Conservation (phyloP, 2,329 filamentous ascomycete genomes). For the Trichoderma pleuroti region DNA sequence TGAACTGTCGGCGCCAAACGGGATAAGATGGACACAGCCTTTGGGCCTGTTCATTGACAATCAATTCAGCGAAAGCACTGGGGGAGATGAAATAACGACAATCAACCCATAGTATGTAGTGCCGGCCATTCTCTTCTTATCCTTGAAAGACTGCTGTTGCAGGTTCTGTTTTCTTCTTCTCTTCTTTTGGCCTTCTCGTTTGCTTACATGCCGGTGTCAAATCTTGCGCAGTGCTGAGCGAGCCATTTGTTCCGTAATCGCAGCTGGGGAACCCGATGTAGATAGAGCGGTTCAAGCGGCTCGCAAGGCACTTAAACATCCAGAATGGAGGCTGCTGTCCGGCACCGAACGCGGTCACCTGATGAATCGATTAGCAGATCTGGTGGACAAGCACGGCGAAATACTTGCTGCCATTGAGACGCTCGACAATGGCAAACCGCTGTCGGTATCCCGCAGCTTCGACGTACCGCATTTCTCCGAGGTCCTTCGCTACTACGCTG, state of each 20-base stretch:
- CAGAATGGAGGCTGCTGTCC: constrained; percentile 66
- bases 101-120: constrained; percentile 63
- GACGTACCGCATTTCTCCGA: constrained; percentile 52
- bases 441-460: constrained; percentile 59
- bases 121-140: constrained; percentile 39
- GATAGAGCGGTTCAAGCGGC: constrained; percentile 68
- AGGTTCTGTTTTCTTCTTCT: background rate
- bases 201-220: background rate
- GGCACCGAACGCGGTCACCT: constrained; percentile 64
- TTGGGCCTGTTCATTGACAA: constrained; percentile 82
- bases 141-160: constrained; percentile 60
- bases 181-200: constrained; percentile 41
- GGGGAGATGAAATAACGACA: constrained; percentile 59
- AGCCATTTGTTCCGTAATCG: constrained; percentile 68
- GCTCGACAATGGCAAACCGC: constrained; percentile 79
- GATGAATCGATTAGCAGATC: constrained; percentile 65
- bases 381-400: constrained; percentile 62
- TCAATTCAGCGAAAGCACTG: constrained; percentile 67
- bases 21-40: constrained; percentile 67
- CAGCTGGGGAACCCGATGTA: constrained; percentile 63
- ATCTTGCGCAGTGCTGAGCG: constrained; percentile 48
- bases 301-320: constrained; percentile 62
- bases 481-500: constrained; percentile 70
- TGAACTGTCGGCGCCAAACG: constrained; percentile 72
- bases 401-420: constrained; percentile 57